These are phyloP conservation scores for Urochloa ruziziensis DNA, from an alignment of 176 grass and related monocot genomes.

Conservation along the genomic window DNA sequence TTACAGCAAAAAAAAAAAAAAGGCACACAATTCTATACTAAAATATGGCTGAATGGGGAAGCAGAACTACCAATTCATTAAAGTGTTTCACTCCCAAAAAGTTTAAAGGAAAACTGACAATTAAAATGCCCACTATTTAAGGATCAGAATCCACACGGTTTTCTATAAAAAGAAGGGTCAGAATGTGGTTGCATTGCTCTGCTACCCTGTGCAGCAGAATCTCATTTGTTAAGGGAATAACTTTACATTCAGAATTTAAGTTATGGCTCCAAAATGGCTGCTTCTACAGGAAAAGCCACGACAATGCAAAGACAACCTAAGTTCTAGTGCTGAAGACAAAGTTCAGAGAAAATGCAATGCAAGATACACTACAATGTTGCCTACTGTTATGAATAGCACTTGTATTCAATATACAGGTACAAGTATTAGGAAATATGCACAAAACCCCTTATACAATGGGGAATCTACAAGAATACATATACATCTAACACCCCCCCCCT, in stretches of 20 bases:
- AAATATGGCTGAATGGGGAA: not conserved
- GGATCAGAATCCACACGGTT: not conserved
- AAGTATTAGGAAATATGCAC: no score
- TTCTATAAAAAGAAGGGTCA: not conserved
- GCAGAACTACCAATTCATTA: not conserved
- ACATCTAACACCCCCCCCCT: no score
- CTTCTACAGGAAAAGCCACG: not conserved
- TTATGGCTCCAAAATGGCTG: not conserved
- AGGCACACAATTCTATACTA: not conserved
- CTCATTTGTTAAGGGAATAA: not conserved
- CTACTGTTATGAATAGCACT: no score
- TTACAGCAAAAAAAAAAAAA: not conserved
- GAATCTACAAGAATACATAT: no score
- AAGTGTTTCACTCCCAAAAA: not conserved
- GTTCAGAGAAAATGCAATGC: not conserved
- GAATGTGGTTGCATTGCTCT: not conserved
- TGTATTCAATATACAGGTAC: no score
- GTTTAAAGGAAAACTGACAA: not conserved
- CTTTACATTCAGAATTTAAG: not conserved
- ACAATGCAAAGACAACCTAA: not conserved
- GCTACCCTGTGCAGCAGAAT: not conserved
- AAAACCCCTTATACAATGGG: no score
- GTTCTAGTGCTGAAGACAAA: not conserved
- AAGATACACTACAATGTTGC: not conserved
- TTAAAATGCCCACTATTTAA: not conserved